phyloP scores from a whole-genome alignment of 2,329 filamentous ascomycete species.

The Thermothelomyces thermophilus region DNA sequence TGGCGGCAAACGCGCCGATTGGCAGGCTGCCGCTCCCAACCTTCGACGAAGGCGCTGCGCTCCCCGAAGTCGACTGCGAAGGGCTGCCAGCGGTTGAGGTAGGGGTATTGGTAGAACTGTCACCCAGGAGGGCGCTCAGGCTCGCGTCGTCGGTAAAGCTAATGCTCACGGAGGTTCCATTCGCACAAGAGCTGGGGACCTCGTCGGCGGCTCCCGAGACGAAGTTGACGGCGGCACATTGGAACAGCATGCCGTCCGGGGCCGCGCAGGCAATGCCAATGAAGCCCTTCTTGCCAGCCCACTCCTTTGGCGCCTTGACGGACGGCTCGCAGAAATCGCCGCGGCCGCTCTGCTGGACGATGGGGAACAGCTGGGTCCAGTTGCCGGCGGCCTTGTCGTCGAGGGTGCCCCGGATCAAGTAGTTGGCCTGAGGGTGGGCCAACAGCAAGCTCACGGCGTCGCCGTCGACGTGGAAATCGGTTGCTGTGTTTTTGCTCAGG shows the following conservation, averaged over 20 bases:
- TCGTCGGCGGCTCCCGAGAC: slow-evolving; percentile 35
- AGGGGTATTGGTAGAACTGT: not conserved
- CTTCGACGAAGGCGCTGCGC: slow-evolving; percentile 9
- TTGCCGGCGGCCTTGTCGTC: slow-evolving; percentile 40
- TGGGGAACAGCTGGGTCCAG: slow-evolving; percentile 51
- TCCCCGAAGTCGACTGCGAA: not conserved
- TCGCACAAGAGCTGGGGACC: slow-evolving; percentile 31
- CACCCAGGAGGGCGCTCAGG: not conserved
- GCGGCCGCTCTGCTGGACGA: slow-evolving; percentile 47
- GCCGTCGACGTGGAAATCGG: slow-evolving; percentile 52
- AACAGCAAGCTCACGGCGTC: slow-evolving; percentile 43
- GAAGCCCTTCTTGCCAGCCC: slow-evolving; percentile 49
- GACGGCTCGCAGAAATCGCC: slow-evolving; percentile 48
- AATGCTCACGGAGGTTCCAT: slow-evolving; percentile 31
- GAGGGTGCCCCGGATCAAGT: slow-evolving; percentile 52
- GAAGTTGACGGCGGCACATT: slow-evolving; percentile 53
- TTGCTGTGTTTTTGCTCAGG: slow-evolving; percentile 33
- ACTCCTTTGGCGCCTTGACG: slow-evolving; percentile 44
- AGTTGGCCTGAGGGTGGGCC: slow-evolving; percentile 47
- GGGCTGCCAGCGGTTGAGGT: not conserved
- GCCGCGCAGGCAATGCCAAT: slow-evolving; percentile 46
- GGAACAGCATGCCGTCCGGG: slow-evolving; percentile 44
- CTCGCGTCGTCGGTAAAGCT: slow-evolving; percentile 26
- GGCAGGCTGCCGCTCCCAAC: slow-evolving; percentile 1
- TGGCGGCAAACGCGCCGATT: slow-evolving; percentile 9